Conservation (phyloP, 805 yeast species). For the Metschnikowia continentalis region DNA sequence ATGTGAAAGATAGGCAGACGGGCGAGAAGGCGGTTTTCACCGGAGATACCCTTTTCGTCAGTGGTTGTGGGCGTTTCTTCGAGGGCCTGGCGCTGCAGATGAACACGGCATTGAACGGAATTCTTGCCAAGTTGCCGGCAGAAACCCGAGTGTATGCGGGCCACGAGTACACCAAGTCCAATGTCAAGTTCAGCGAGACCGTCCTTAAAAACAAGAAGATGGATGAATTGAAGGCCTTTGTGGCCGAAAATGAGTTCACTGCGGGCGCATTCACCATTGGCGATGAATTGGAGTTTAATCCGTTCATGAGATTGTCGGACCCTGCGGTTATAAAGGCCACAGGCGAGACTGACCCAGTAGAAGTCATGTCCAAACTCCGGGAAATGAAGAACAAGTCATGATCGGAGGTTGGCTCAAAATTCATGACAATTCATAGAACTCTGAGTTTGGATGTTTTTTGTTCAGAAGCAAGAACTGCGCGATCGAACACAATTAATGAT, state of each 20-base stretch:
- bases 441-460: background rate
- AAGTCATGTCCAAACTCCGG: slow-evolving; percentile 71
- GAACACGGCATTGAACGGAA: slow-evolving; percentile 61
- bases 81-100: slow-evolving; percentile 85
- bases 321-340: slow-evolving; percentile 56
- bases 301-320: slow-evolving; percentile 79
- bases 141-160: slow-evolving; percentile 85
- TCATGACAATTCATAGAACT: slow-evolving; percentile 29
- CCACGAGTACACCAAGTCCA: slow-evolving; percentile 88
- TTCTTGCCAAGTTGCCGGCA: slow-evolving; percentile 57
- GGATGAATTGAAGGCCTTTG: slow-evolving; percentile 47
- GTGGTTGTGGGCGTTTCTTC: slow-evolving; percentile 96
- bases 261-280: slow-evolving; percentile 81
- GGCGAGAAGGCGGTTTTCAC: slow-evolving; percentile 77
- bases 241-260: slow-evolving; percentile 58
- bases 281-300: slow-evolving; percentile 81
- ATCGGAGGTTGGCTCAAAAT: no score
- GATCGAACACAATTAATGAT: background rate
- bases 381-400: slow-evolving; percentile 59
- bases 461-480: background rate
- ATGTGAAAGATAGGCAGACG: slow-evolving; percentile 58
- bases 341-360: slow-evolving; percentile 45
- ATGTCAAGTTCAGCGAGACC: slow-evolving; percentile 71
- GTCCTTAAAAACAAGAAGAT: slow-evolving; percentile 56
- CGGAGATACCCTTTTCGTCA: slow-evolving; percentile 90